Conservation (phyloP, 2,329 filamentous ascomycete species). For the Neoarthrinium moseri region DNA sequence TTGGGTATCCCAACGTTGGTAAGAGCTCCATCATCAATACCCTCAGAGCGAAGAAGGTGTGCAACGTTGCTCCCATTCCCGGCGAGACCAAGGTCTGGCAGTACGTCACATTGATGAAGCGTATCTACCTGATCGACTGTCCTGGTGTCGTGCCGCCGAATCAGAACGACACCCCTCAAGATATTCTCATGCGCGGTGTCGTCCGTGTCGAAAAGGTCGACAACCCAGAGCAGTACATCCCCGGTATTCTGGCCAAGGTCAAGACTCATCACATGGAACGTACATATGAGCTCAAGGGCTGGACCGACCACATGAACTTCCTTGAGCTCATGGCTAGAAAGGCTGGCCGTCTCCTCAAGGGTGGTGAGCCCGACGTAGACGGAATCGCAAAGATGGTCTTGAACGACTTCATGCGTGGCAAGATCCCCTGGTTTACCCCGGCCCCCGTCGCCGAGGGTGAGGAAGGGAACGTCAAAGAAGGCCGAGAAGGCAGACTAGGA, state of each 20-base stretch:
- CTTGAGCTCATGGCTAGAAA: slow-evolving; percentile 86
- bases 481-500: slow-evolving; percentile 74
- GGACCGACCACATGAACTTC: slow-evolving; percentile 76
- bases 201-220: slow-evolving; percentile 95
- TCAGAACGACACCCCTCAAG: slow-evolving; percentile 77
- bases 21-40: slow-evolving; percentile 99
- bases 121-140: slow-evolving; percentile 92
- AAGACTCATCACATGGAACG: slow-evolving; percentile 87
- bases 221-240: slow-evolving; percentile 93
- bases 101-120: slow-evolving; percentile 71
- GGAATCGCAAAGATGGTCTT: slow-evolving; percentile 95
- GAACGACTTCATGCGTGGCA: slow-evolving; percentile 93
- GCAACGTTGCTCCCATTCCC: slow-evolving; percentile 89
- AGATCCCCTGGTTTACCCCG: slow-evolving; percentile 93
- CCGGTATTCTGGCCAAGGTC: slow-evolving; percentile 74
- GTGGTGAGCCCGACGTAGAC: slow-evolving; percentile 92
- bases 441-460: slow-evolving; percentile 61
- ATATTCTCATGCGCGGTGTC: slow-evolving; percentile 86
- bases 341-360: slow-evolving; percentile 79
- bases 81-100: slow-evolving; percentile 99
- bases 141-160: slow-evolving; percentile 94
- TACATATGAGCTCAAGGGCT: slow-evolving; percentile 85
- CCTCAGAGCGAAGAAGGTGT: slow-evolving; percentile 88
- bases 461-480: slow-evolving; percentile 56
- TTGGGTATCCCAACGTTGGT: slow-evolving; percentile 87